Conservation (phyloP, 306 rosid genomes). For the Nissolia schottii region DNA sequence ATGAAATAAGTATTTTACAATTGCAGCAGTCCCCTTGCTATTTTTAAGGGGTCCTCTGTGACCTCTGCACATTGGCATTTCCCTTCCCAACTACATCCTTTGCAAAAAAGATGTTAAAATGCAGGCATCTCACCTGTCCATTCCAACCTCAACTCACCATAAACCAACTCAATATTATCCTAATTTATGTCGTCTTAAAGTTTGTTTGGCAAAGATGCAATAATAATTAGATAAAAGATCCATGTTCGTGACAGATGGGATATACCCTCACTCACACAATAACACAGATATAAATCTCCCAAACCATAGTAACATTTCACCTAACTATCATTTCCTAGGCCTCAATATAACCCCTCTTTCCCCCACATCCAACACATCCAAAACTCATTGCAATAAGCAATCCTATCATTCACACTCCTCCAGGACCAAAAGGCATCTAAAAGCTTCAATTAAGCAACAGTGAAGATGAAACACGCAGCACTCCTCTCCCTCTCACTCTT, state of each 20-base stretch:
- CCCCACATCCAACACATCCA: neutral
- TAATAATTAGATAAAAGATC: conserved; percentile 22
- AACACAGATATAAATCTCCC: conserved; percentile 6
- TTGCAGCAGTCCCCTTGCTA: neutral
- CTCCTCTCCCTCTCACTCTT: conserved; percentile 11
- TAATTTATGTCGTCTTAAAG: neutral
- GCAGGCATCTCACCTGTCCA: neutral
- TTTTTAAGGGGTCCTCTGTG: neutral
- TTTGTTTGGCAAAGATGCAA: neutral
- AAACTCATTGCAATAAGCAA: conserved; percentile 1
- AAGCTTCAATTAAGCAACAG: neutral
- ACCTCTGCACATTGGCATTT: neutral
- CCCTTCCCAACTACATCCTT: neutral
- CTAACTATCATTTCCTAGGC: conserved; percentile 10
- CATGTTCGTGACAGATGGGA: neutral
- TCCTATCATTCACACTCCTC: conserved; percentile 7
- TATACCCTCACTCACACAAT: conserved; percentile 10
- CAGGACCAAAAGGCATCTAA: neutral
- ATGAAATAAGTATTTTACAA: neutral
- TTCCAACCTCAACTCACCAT: conserved; percentile 7
- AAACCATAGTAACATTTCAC: conserved; percentile 23
- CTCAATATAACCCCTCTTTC: neutral
- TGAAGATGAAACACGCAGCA: conserved; percentile 26
- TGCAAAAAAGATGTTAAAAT: neutral
- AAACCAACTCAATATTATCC: neutral